Percentiles rank a stretch among this genome's conserved stretches.
These are phyloP conservation scores for Scheffersomyces segobiensis DNA, from an alignment of 1,139 yeast genomes.

Conservation along the genomic window DNA sequence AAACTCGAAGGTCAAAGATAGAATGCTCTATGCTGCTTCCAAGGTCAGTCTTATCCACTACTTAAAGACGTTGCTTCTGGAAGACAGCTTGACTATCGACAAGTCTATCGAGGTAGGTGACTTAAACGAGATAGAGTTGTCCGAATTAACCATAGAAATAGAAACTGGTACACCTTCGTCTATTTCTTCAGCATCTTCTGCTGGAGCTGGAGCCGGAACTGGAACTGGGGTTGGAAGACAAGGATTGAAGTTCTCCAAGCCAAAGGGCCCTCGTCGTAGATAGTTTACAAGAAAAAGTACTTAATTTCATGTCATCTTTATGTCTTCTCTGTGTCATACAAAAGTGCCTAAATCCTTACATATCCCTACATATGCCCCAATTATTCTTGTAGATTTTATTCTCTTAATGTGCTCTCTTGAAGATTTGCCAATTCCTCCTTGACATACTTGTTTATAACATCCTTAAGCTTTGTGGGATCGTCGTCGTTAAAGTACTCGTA, in stretches of 20 bases:
- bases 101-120: constrained; percentile 68
- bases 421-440: constrained; percentile 16
- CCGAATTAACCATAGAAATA: constrained; percentile 22
- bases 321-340: background rate
- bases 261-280: constrained; percentile 57
- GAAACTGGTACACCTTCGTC: constrained; percentile 3
- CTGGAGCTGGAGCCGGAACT: constrained; percentile 2
- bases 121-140: constrained; percentile 58
- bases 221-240: constrained; percentile 15
- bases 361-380: background rate
- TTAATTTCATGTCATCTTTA: background rate
- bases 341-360: background rate
- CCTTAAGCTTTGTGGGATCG: constrained; percentile 16
- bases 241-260: constrained; percentile 46
- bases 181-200: background rate
- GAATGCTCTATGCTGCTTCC: constrained; percentile 90
- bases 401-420: background rate
- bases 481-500: constrained; percentile 18
- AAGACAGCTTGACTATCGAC: constrained; percentile 23
- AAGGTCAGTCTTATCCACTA: constrained; percentile 65
- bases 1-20: constrained; percentile 82
- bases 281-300: constrained; percentile 11
- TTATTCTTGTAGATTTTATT: background rate
- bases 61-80: constrained; percentile 36
- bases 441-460: constrained; percentile 25